Conservation (phyloP, 2,329 filamentous ascomycete genomes). For the Cercospora janseana region DNA sequence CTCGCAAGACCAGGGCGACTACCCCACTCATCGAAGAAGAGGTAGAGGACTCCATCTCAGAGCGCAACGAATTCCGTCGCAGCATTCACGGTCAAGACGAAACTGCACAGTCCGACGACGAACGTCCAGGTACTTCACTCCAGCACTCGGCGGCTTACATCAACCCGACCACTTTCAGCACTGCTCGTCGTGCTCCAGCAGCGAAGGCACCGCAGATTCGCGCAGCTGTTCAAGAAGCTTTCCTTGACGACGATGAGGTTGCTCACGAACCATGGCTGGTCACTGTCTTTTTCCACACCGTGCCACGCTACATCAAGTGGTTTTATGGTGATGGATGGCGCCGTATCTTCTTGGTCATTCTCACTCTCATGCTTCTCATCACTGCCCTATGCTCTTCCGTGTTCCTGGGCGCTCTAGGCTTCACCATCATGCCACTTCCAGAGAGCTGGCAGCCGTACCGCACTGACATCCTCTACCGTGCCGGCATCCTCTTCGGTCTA, state of each 20-base stretch:
- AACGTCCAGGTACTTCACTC: conserved; percentile 15
- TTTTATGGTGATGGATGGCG: conserved; percentile 11
- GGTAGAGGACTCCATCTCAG: background rate
- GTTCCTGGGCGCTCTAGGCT: background rate
- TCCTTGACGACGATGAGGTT: background rate
- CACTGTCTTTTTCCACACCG: conserved; percentile 16
- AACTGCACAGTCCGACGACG: conserved; percentile 4
- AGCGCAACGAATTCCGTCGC: conserved; percentile 4
- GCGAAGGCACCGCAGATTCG: background rate
- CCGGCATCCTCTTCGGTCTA: conserved; percentile 3
- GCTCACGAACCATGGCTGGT: conserved; percentile 5
- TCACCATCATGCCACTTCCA: background rate
- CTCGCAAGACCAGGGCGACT: background rate
- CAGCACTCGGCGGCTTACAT: conserved; percentile 16
- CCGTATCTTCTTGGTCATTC: background rate
- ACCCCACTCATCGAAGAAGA: conserved; percentile 10
- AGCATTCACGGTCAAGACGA: conserved; percentile 1
- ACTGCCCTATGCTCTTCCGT: background rate
- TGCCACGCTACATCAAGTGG: conserved; percentile 11
- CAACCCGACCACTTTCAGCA: background rate
- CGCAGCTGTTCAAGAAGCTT: background rate
- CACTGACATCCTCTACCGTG: background rate
- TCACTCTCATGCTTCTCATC: background rate
- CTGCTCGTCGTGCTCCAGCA: background rate
- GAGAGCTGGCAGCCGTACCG: background rate